Percentiles rank a stretch among this genome's conserved stretches.
Evolutionary conservation across 768 basidiomycete species (phyloP).

Genomic region (Lentinus brumalis): DNA sequence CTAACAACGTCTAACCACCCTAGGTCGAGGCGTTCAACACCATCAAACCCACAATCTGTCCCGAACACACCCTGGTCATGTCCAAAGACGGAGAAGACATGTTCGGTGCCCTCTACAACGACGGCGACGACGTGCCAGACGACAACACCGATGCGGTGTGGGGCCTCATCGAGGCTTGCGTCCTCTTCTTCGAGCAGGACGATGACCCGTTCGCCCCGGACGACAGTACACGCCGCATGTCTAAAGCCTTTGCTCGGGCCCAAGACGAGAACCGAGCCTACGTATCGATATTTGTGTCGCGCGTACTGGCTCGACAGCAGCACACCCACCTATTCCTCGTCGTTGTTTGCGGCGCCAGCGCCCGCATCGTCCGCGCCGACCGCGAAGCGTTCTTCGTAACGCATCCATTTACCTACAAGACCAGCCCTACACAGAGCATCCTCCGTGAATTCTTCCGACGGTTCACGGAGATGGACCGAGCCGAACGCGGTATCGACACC

Average conservation of each 20-base stretch:
- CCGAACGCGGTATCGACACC: neutral
- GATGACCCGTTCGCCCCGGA: neutral
- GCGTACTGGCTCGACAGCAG: neutral
- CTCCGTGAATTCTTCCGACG: neutral
- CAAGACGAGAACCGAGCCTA: neutral
- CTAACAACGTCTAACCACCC: neutral
- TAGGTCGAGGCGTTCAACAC: neutral
- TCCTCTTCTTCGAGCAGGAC: neutral
- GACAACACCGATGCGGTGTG: neutral
- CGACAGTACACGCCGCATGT: neutral
- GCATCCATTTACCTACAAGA: neutral
- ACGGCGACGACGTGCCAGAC: neutral
- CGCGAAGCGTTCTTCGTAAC: neutral
- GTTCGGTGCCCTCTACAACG: neutral
- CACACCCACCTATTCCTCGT: neutral
- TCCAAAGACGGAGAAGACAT: neutral
- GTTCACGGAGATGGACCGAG: neutral
- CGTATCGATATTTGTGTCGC: neutral
- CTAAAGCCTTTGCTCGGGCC: too few relatives aligned
- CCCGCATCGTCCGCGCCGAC: neutral
- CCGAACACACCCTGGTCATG: neutral
- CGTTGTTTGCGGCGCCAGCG: neutral
- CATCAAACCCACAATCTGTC: neutral
- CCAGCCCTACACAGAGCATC: neutral
- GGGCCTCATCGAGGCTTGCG: neutral